Evolutionary conservation across 2,329 filamentous ascomycete species (phyloP), one percentile per base, ranked within the genome.

Genomic region (Stachybotrys chlorohalonatus): DNA sequence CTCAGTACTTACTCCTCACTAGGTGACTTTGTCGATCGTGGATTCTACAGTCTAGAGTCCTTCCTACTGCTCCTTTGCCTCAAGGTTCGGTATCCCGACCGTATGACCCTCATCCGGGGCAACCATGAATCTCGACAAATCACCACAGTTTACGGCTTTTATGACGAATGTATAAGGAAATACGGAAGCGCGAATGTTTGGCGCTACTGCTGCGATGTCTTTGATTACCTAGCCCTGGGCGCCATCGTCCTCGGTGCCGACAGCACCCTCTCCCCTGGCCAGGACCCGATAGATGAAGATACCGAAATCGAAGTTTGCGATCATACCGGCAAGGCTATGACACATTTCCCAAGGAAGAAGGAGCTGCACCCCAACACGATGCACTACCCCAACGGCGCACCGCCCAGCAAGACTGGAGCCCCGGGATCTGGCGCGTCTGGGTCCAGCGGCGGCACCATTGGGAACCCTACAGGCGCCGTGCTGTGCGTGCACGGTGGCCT

Each of bases 91-190:
- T 96, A 97, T 75, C 94, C 94, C 58, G 86, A 93, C 73, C 90
- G 94, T 75, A 97, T 99, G 75, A 97, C 94, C 64, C 95, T 99
- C 70, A 88, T 99, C 63, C 92, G 94, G 69, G 94, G 94, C 68
- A 99, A 99, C 76, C 94, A 99, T 82, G 94, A 99, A 76, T 96
- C 92, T 60, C 87, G 94, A 65, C 94, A 99, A 75, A 99, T 99
- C 72, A 99, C 94, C 49, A 93, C 97, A 73, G 94, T 99, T 56
- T 99, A 99, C 71, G 94, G 94, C 59, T 99, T 99, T 78, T 99
- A 99, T 78, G 94, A 97, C 72, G 94, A 99, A 73, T 99, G 94
- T 71, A 84, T 97, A 65, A 89, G 92, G 70, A 99, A 99, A 78
- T 99, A 99, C 71, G 94, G 94, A 72, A 97, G 96, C 68, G 93